Conservation (phyloP, 805 yeast genomes). For the Deakozyma indianensis region DNA sequence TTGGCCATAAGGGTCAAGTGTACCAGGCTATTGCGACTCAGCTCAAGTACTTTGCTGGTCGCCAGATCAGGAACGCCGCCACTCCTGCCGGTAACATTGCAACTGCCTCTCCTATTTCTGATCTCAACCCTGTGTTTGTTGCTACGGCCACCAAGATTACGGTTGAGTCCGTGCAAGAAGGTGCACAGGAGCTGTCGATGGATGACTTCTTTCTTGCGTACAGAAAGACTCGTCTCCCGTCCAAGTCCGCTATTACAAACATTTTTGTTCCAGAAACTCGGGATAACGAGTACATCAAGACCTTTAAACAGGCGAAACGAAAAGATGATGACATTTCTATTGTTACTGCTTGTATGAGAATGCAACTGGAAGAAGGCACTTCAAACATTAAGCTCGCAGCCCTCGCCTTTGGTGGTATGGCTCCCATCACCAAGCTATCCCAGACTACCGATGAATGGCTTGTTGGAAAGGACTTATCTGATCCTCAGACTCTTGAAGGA, state of each 20-base stretch:
- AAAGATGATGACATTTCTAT: slow-evolving; percentile 38
- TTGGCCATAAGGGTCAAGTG: slow-evolving; percentile 20
- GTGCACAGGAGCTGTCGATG: slow-evolving; percentile 22
- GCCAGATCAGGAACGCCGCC: slow-evolving; percentile 36
- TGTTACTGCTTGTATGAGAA: slow-evolving; percentile 29
- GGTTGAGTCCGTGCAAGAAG: slow-evolving; percentile 21
- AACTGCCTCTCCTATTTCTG: slow-evolving; percentile 37
- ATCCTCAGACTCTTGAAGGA: slow-evolving; percentile 16
- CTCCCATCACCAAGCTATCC: slow-evolving; percentile 30
- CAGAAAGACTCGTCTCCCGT: slow-evolving; percentile 27
- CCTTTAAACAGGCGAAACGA: slow-evolving; percentile 33
- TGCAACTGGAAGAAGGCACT: slow-evolving; percentile 8
- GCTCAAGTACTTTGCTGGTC: slow-evolving; percentile 32
- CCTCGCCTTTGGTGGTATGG: slow-evolving; percentile 34
- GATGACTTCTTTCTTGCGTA: slow-evolving; percentile 31
- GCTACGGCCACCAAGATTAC: slow-evolving; percentile 28
- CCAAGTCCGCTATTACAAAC: slow-evolving; percentile 22
- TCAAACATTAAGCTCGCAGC: slow-evolving; percentile 17
- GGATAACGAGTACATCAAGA: slow-evolving; percentile 24
- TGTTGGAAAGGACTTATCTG: slow-evolving; percentile 11
- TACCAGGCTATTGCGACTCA: slow-evolving; percentile 26
- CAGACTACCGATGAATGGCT: slow-evolving; percentile 19
- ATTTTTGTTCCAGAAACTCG: slow-evolving; percentile 28
- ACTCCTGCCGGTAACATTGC: slow-evolving; percentile 37
- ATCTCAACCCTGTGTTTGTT: slow-evolving; percentile 31